Percentiles rank a stretch among this genome's conserved stretches.
These are phyloP conservation scores for Rhododendron ferrugineum DNA, from an alignment of 148 eudicot genomes.

Conservation along the genomic window DNA sequence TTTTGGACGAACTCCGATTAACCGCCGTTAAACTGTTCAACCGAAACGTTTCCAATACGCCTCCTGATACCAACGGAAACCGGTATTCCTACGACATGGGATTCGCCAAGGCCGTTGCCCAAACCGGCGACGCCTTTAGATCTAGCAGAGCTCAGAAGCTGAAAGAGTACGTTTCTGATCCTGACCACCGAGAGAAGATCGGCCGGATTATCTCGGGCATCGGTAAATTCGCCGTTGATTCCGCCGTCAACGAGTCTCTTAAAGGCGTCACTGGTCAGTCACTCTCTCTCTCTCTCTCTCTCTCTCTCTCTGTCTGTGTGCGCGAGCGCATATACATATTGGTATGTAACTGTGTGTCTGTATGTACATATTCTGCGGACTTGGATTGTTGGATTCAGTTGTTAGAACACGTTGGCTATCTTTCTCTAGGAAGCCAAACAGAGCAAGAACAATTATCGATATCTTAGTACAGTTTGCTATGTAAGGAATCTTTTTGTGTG, in stretches of 20 bases:
- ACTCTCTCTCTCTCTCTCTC: background rate
- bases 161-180: slow-evolving; percentile 5
- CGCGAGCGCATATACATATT: too few species aligned
- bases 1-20: slow-evolving; percentile 20
- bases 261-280: slow-evolving; percentile 23
- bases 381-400: background rate
- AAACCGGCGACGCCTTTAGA: slow-evolving; percentile 9
- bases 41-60: background rate
- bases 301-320: background rate
- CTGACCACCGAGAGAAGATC: slow-evolving; percentile 19
- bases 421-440: background rate
- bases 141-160: slow-evolving; percentile 8
- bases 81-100: background rate
- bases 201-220: slow-evolving; percentile 16
- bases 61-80: background rate
- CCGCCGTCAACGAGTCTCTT: slow-evolving; percentile 33
- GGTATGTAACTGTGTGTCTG: background rate
- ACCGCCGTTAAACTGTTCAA: background rate
- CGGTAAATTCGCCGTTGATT: slow-evolving; percentile 29
- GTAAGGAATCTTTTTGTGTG: background rate
- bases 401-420: background rate
- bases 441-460: background rate
- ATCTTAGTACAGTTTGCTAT: too few species aligned
- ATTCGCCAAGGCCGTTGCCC: background rate
- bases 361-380: background rate